Evolutionary conservation across 2,329 filamentous ascomycete genomes (phyloP), one percentile per base, ranked within the genome.

Genomic region (Fusarium vanettenii): DNA sequence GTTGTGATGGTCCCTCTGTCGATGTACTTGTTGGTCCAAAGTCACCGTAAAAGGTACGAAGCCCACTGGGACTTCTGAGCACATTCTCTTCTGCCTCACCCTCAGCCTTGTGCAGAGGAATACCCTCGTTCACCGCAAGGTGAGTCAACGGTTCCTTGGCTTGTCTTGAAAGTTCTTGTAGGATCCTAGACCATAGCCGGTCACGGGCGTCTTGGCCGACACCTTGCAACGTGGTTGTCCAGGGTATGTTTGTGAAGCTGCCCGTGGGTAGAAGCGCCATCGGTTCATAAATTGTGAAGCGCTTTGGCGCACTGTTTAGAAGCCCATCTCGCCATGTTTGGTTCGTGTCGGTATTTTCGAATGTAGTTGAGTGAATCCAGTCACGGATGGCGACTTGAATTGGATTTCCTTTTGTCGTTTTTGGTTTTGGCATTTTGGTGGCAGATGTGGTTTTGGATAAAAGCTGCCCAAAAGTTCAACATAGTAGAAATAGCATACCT

Each of bases 1-100:
- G 61, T 2, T 78, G 64, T 0, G 81, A 80, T 2, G 86, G 83
- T 11, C 79, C 71, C 72, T 79, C 63, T 10, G 64, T 50, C 3
- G 66, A 25, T 60, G 76, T 50, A 1, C 69, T n/a, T 0, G 82
- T 57, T 0, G 90, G 87, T 0, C 94, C 94, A 81, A 97, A 98
- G 80, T 92, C 86, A 25, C 95, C 95, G 80, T 92, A 85, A 0
- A 98, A 84, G 22, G 92, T 92, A 4, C 88, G 87, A 33, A 98
- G 86, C 20, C 92, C 89, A 48, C 87, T 89, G 0, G 96, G 96
- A 59, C 91, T 92, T 52, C 95, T 90, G 67, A 97, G 87, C 16
- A 93, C 84, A 80, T 97, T 98, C 74, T 92, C 89, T 20, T 79
- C 76, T 20, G 25, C 56, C 5, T 81, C 70, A 8, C 71, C 71